phyloP scores from a whole-genome alignment of 2,329 filamentous ascomycete genomes.

The Hypoxylon sp. region DNA sequence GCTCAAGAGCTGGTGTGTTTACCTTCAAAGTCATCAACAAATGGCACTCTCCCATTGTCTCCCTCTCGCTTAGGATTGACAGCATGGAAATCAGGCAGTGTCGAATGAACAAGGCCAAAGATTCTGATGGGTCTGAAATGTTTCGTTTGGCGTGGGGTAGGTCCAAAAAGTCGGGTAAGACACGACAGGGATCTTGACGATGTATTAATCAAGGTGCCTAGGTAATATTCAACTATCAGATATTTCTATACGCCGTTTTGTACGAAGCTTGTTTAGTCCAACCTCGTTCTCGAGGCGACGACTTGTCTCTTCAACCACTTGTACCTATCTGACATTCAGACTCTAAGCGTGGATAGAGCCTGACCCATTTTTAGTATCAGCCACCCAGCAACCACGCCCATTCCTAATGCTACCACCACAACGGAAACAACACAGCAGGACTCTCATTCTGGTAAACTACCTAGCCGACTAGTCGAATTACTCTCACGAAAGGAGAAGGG shows the following conservation, averaged over 20 bases:
- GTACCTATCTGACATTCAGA: neutral
- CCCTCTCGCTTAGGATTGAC: conserved; percentile 13
- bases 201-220: conserved; percentile 4
- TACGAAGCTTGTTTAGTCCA: conserved; percentile 5
- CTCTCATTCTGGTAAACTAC: neutral
- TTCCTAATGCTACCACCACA: neutral
- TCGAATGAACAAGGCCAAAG: conserved; percentile 6
- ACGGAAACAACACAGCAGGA: neutral
- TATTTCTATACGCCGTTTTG: neutral
- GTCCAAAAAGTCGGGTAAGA: conserved; percentile 43
- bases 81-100: conserved; percentile 10
- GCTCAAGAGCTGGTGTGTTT: conserved; percentile 3
- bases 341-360: neutral
- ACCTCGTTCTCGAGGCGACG: conserved; percentile 6
- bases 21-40: conserved; percentile 2
- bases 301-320: neutral
- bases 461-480: neutral
- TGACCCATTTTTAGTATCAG: neutral
- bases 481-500: neutral
- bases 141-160: conserved; percentile 38
- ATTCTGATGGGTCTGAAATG: conserved; percentile 11
- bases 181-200: conserved; percentile 35
- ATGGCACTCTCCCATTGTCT: conserved; percentile 6
- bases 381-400: neutral
- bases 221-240: conserved; percentile 9